These are phyloP conservation scores for Tolypocladium nubicola DNA, from an alignment of 2,329 filamentous ascomycete species.

Conservation along the genomic window DNA sequence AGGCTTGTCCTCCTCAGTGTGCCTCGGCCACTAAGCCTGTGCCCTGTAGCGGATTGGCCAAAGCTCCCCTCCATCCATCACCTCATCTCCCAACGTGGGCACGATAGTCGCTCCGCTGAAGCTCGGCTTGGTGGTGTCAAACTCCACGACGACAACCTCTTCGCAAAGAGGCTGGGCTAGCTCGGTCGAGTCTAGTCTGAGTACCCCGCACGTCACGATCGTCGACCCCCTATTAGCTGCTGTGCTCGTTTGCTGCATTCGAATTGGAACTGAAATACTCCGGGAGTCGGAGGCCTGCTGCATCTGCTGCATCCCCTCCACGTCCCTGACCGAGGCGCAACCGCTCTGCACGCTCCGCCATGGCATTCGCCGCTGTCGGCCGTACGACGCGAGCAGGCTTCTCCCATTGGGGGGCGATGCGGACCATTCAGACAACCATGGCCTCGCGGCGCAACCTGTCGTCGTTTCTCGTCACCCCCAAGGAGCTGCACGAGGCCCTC, in stretches of 20 bases:
- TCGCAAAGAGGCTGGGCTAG: neutral
- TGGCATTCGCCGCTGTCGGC: slow-evolving; percentile 33
- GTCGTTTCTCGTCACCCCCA: slow-evolving; percentile 78
- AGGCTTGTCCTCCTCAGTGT: neutral
- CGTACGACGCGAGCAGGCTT: slow-evolving; percentile 30
- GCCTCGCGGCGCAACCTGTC: slow-evolving; percentile 40
- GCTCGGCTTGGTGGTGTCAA: neutral
- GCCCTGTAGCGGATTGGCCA: neutral
- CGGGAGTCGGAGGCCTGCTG: neutral
- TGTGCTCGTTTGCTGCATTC: neutral
- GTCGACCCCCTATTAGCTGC: neutral
- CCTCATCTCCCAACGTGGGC: neutral
- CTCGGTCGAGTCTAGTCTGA: neutral
- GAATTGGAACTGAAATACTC: neutral
- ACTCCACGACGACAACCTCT: neutral
- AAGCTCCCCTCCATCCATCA: neutral
- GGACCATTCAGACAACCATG: slow-evolving; percentile 18
- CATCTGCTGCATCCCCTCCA: neutral
- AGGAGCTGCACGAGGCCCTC: slow-evolving; percentile 71
- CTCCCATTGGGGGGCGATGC: slow-evolving; percentile 21
- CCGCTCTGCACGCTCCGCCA: slow-evolving; percentile 11
- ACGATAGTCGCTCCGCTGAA: neutral
- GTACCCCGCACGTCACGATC: neutral
- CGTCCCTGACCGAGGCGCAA: neutral
- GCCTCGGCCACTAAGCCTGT: neutral